A percentile compares a stretch with the other conserved stretches of the same genome.
phyloP scores from a whole-genome alignment of 2,329 filamentous ascomycete species.

The Venturia asperata region DNA sequence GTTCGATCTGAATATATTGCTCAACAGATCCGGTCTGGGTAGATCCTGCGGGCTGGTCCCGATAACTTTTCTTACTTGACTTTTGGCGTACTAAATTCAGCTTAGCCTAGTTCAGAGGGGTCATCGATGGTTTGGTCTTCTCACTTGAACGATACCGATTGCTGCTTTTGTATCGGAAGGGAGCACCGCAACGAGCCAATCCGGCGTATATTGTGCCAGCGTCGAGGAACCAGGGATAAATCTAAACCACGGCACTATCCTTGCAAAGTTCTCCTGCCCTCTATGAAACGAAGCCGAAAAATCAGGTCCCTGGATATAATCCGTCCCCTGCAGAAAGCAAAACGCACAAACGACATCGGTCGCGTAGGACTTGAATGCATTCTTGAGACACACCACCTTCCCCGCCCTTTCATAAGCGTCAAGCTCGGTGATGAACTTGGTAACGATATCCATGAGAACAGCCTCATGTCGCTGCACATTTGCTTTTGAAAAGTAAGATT shows the following conservation, averaged over 20 bases:
- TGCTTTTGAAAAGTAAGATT: constrained; percentile 32
- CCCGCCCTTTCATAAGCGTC: not conserved
- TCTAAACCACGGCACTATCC: not conserved
- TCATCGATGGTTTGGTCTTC: not conserved
- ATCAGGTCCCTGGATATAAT: not conserved
- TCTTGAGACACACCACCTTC: not conserved
- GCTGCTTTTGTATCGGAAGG: not conserved
- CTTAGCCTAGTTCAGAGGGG: not conserved
- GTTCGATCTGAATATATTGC: not conserved
- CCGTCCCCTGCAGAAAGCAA: not conserved
- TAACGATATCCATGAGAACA: not conserved
- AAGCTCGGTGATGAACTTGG: not conserved
- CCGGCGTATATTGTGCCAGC: not conserved
- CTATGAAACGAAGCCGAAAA: not conserved
- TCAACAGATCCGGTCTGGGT: not conserved
- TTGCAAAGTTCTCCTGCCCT: not conserved
- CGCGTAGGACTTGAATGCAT: constrained; percentile 5
- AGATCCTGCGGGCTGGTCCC: not conserved
- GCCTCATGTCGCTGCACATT: constrained; percentile 18
- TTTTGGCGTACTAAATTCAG: not conserved
- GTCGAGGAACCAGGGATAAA: not conserved
- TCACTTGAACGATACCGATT: not conserved
- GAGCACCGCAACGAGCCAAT: not conserved
- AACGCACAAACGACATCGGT: constrained; percentile 1
- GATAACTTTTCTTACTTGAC: not conserved